phyloP scores from a whole-genome alignment of 495 filamentous ascomycete species.

The Rhypophila decipiens region DNA sequence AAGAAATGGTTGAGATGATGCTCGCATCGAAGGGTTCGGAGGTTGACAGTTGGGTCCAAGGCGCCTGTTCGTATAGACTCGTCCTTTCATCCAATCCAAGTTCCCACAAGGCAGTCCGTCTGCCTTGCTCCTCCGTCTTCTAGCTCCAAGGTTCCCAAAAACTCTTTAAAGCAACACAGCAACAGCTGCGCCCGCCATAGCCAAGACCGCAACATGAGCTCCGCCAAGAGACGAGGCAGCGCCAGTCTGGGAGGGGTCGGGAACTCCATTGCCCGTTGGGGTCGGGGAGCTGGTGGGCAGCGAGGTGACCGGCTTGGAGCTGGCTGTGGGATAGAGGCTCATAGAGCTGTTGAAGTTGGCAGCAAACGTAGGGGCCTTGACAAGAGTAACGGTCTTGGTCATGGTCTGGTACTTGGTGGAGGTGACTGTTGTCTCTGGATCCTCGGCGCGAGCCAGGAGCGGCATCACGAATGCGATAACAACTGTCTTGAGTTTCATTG shows the following conservation, averaged over 20 bases:
- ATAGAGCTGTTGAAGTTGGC: slow-evolving; percentile 20
- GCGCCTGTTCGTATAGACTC: background rate
- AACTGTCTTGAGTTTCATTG: slow-evolving; percentile 25
- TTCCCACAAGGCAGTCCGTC: background rate
- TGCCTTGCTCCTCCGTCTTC: slow-evolving; percentile 4
- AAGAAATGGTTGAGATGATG: slow-evolving; percentile 38
- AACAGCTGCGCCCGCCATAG: slow-evolving; percentile 37
- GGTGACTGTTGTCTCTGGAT: slow-evolving; percentile 29
- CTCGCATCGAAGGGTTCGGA: slow-evolving; percentile 38
- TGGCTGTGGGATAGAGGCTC: slow-evolving; percentile 12
- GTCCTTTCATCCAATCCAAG: background rate
- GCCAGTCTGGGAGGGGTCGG: slow-evolving; percentile 19
- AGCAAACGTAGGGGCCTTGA: slow-evolving; percentile 21
- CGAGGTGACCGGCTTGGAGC: too few species aligned
- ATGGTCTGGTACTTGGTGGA: slow-evolving; percentile 44
- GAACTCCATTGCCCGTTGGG: slow-evolving; percentile 16
- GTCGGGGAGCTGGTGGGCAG: background rate
- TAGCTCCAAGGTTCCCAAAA: background rate
- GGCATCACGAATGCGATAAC: slow-evolving; percentile 38
- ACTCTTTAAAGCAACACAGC: slow-evolving; percentile 37
- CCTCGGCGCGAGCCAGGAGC: slow-evolving; percentile 31
- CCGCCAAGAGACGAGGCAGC: slow-evolving; percentile 27
- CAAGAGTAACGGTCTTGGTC: slow-evolving; percentile 47
- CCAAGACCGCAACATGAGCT: slow-evolving; percentile 33
- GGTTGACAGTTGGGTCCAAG: slow-evolving; percentile 11